phyloP scores from a whole-genome alignment of 176 grass and related monocot species.

The Carex littledalei region DNA sequence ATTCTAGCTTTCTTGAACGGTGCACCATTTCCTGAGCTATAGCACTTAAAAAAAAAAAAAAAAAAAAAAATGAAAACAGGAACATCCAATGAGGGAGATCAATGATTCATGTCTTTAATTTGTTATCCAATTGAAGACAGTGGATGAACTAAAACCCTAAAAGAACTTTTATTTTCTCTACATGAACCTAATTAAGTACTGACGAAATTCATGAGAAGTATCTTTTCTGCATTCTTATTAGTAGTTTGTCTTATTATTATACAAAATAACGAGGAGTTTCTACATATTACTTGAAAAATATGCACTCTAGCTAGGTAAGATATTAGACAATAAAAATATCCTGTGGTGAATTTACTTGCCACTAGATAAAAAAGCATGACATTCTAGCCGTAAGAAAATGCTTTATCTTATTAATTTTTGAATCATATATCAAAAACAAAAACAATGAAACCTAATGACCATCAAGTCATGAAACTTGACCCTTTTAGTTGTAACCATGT shows the following conservation, averaged over 20 bases:
- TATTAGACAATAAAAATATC: not conserved
- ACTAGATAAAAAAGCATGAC: not conserved
- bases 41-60: constrained; percentile 36
- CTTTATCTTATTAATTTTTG: not conserved
- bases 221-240: not conserved
- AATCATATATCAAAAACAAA: not conserved
- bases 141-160: constrained; percentile 16
- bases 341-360: not conserved
- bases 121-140: not conserved
- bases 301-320: not conserved
- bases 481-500: not conserved
- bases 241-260: not conserved
- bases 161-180: constrained; percentile 29
- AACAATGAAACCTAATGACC: not conserved
- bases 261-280: not conserved
- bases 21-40: constrained; percentile 64
- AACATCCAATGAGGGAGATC: not conserved
- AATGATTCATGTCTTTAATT: not conserved
- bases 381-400: not conserved
- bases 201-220: not conserved
- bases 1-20: constrained; percentile 93
- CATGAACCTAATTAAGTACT: not conserved
- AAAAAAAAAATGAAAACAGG: constrained; percentile 1
- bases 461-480: not conserved
- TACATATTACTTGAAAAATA: not conserved